Conservation (phyloP, 2,329 filamentous ascomycete genomes). For the Aureobasidium zeae region DNA sequence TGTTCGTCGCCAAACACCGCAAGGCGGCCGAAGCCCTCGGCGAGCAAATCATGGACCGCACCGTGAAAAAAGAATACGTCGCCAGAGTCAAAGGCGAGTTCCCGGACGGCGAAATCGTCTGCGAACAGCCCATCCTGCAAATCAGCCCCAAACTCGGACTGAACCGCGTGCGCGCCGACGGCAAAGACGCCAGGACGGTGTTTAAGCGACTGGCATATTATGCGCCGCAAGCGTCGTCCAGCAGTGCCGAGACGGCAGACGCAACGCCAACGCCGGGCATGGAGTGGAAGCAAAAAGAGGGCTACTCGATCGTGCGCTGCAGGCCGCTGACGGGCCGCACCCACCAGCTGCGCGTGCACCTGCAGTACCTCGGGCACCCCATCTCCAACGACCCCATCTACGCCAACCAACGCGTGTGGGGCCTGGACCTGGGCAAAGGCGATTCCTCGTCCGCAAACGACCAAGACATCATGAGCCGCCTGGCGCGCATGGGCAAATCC, state of each 20-base stretch:
- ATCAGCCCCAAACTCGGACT: conserved; percentile 92
- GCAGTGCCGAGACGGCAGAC: conserved; percentile 20
- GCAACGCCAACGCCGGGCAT: conserved; percentile 24
- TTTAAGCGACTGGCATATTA: conserved; percentile 94
- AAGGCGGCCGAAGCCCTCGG: conserved; percentile 70
- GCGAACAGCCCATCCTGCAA: conserved; percentile 84
- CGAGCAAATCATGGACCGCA: conserved; percentile 66
- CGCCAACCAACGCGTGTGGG: conserved; percentile 87
- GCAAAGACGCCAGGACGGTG: conserved; percentile 80
- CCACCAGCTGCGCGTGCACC: conserved; percentile 87
- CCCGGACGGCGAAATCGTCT: conserved; percentile 81
- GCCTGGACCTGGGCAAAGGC: conserved; percentile 60
- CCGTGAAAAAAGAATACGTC: conserved; percentile 90
- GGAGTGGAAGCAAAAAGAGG: conserved; percentile 50
- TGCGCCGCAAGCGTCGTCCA: conserved; percentile 40
- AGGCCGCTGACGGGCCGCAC: conserved; percentile 88
- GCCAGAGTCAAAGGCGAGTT: conserved; percentile 86
- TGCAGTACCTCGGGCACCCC: conserved; percentile 88
- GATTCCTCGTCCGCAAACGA: conserved; percentile 66
- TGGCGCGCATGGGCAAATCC: conserved; percentile 86
- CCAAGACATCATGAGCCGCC: conserved; percentile 76
- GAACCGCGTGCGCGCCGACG: conserved; percentile 87
- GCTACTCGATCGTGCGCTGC: conserved; percentile 92
- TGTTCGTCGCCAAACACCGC: conserved; percentile 90
- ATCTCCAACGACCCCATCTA: conserved; percentile 98